These are phyloP conservation scores for Nidula microcarpa DNA, from an alignment of 768 basidiomycete species.

Conservation along the genomic window DNA sequence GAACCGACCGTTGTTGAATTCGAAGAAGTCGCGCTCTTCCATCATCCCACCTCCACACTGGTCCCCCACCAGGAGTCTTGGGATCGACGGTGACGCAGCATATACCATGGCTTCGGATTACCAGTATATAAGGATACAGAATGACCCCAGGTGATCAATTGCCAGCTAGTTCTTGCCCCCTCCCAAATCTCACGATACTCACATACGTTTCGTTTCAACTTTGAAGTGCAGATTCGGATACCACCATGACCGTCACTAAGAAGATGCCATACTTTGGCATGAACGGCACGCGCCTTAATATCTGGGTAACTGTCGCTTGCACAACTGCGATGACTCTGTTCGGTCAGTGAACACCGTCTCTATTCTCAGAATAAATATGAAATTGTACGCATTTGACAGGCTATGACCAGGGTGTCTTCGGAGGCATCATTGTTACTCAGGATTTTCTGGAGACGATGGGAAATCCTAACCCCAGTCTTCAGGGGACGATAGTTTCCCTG, in stretches of 20 bases:
- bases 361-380: not conserved
- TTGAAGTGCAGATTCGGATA: not conserved
- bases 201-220: constrained; percentile 1
- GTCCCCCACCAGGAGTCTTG: not conserved
- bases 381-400: constrained; percentile 17
- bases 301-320: constrained; percentile 48
- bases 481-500: constrained; percentile 48
- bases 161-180: not conserved
- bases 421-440: constrained; percentile 46
- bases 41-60: not conserved
- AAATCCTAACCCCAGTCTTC: constrained; percentile 38
- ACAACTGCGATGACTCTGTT: constrained; percentile 51
- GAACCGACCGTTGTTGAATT: not conserved
- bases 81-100: not conserved
- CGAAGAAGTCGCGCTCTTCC: not conserved
- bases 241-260: not conserved
- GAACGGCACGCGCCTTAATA: constrained; percentile 39
- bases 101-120: constrained; percentile 11
- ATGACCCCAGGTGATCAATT: constrained; percentile 4
- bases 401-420: constrained; percentile 53
- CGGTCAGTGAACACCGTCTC: constrained; percentile 21
- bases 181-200: not conserved
- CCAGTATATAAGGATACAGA: constrained; percentile 13
- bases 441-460: constrained; percentile 45
- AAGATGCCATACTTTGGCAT: constrained; percentile 37